phyloP scores from a whole-genome alignment of 768 basidiomycete genomes.

The Zangia roseola region DNA sequence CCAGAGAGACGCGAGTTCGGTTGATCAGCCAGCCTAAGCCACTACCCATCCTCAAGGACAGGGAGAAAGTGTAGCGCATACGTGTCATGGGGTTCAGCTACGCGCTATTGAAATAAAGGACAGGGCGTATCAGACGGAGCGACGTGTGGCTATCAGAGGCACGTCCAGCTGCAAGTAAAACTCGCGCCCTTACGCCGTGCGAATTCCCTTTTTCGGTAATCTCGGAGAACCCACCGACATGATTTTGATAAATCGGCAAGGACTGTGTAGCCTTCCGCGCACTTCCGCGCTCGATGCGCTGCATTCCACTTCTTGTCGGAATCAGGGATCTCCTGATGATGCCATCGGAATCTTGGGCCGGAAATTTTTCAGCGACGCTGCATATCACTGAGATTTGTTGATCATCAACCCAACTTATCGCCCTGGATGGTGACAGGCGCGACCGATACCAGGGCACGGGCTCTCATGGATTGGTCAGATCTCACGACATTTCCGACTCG shows the following conservation, averaged over 20 bases:
- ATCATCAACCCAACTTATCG: neutral
- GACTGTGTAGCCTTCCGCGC: too few relatives aligned
- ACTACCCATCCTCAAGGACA: neutral
- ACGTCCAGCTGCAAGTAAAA: neutral
- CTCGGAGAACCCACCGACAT: neutral
- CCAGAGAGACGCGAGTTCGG: slow-evolving; percentile 1
- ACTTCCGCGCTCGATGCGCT: too few relatives aligned
- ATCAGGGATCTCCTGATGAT: slow-evolving; percentile 10
- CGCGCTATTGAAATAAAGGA: slow-evolving; percentile 7
- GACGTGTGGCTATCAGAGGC: neutral
- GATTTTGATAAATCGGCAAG: slow-evolving; percentile 1
- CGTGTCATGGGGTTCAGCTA: slow-evolving; percentile 18
- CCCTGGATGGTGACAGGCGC: neutral
- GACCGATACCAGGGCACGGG: too few relatives aligned
- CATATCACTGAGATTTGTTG: slow-evolving; percentile 1
- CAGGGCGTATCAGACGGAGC: neutral
- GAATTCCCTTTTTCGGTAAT: neutral
- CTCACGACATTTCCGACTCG: slow-evolving; percentile 1
- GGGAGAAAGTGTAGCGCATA: neutral
- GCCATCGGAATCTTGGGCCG: slow-evolving; percentile 1
- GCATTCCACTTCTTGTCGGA: neutral
- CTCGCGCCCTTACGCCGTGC: neutral
- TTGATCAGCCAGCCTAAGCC: neutral
- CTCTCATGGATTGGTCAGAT: neutral
- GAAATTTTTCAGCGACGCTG: neutral